phyloP scores from a whole-genome alignment of 2,329 filamentous ascomycete species.

The Aspergillus proliferans region DNA sequence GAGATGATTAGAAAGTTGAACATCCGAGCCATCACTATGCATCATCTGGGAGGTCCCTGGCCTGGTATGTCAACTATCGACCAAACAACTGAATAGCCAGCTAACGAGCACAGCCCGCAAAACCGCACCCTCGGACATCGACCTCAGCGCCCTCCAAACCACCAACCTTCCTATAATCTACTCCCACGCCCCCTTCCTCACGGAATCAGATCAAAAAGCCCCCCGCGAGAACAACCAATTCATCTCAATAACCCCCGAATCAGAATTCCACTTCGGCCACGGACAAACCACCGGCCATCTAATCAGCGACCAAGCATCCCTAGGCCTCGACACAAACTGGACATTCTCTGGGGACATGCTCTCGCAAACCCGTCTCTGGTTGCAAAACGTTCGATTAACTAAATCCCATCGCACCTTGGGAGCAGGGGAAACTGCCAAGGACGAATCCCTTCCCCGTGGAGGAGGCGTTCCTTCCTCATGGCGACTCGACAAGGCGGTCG shows the following conservation, averaged over 20 bases:
- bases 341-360: slow-evolving; percentile 48
- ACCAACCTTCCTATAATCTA: too few relatives aligned
- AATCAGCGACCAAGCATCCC: slow-evolving; percentile 46
- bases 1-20: too few relatives aligned
- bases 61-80: too few relatives aligned
- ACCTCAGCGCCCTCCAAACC: too few relatives aligned
- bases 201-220: too few relatives aligned
- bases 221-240: too few relatives aligned
- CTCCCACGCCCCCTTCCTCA: too few relatives aligned
- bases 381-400: slow-evolving; percentile 31
- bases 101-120: too few relatives aligned
- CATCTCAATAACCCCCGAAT: slow-evolving; percentile 54
- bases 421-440: not conserved
- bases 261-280: slow-evolving; percentile 56
- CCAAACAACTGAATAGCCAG: too few relatives aligned
- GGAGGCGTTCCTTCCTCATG: not conserved
- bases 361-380: slow-evolving; percentile 50
- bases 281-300: slow-evolving; percentile 40
- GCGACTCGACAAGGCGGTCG: not conserved
- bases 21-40: too few relatives aligned
- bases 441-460: not conserved
- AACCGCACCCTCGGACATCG: too few relatives aligned
- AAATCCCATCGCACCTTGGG: not conserved
- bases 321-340: slow-evolving; percentile 52
- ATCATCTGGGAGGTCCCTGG: too few relatives aligned